A percentile compares a stretch with the other conserved stretches of the same genome.
Evolutionary conservation across 768 basidiomycete species (phyloP).

Genomic region (Sporobolomyces pararoseus): DNA sequence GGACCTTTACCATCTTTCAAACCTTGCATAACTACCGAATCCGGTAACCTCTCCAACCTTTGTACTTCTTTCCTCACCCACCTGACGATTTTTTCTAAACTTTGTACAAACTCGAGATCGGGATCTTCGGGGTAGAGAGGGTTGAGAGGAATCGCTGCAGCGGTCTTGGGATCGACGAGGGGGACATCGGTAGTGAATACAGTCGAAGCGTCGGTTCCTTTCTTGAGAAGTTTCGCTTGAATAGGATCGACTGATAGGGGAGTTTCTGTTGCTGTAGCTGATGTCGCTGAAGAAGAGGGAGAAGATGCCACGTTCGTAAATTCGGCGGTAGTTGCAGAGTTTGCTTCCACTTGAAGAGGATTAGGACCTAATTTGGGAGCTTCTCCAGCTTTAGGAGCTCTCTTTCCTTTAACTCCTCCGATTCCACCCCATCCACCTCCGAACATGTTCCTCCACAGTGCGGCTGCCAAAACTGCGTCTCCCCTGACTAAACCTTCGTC

Average conservation of each 20-base stretch:
- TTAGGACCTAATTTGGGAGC: constrained; percentile 52
- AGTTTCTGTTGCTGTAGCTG: not conserved
- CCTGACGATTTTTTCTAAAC: constrained; percentile 65
- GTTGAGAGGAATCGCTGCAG: constrained; percentile 25
- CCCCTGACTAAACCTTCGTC: constrained; percentile 64
- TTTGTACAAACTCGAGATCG: constrained; percentile 57
- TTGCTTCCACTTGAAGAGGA: constrained; percentile 50
- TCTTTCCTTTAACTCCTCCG: constrained; percentile 50
- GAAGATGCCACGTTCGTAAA: not conserved
- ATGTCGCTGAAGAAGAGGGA: not conserved
- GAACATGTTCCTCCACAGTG: constrained; percentile 87
- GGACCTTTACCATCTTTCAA: constrained; percentile 25
- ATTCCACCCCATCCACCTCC: constrained; percentile 68
- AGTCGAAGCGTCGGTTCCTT: constrained; percentile 47
- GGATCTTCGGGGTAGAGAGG: constrained; percentile 41
- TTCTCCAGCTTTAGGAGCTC: constrained; percentile 54
- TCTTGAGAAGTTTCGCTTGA: constrained; percentile 44
- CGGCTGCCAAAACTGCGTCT: constrained; percentile 78
- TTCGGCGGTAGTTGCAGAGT: not conserved
- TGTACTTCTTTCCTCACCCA: constrained; percentile 70
- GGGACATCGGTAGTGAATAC: constrained; percentile 54
- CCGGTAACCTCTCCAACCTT: constrained; percentile 61
- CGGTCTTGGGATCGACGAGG: constrained; percentile 47
- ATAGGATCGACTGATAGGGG: constrained; percentile 36
- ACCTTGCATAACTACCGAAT: constrained; percentile 50